Evolutionary conservation across 495 filamentous ascomycete genomes (phyloP).

Genomic region (Chaetomidium leptoderma): DNA sequence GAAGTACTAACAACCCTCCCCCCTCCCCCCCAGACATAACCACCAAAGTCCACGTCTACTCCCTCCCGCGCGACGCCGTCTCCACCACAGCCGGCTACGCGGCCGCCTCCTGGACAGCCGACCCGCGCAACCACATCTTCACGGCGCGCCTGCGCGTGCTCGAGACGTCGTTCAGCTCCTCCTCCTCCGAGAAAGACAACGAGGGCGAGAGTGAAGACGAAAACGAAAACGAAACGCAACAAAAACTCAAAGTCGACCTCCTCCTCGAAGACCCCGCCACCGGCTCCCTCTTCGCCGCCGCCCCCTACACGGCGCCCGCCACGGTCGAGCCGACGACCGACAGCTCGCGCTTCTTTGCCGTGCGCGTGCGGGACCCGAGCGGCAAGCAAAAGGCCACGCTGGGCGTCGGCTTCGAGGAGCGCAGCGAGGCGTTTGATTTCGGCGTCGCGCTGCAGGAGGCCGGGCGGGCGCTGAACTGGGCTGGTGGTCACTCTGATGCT

Average conservation of each 20-base stretch:
- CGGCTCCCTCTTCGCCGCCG: conserved; percentile 74
- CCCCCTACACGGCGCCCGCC: conserved; percentile 57
- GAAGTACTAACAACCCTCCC: not conserved
- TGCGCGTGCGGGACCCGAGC: conserved; percentile 68
- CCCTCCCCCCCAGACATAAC: conserved; percentile 51
- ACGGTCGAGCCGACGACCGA: conserved; percentile 70
- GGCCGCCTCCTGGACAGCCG: conserved; percentile 71
- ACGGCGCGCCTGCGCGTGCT: conserved; percentile 74
- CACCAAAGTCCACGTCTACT: conserved; percentile 69
- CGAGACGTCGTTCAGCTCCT: conserved; percentile 61
- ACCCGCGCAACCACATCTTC: conserved; percentile 68
- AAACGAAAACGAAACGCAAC: conserved; percentile 33
- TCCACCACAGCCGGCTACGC: conserved; percentile 65
- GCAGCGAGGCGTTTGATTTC: conserved; percentile 78
- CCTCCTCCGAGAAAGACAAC: conserved; percentile 11
- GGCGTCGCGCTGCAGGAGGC: conserved; percentile 73
- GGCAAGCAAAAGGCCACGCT: conserved; percentile 65
- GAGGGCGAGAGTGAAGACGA: no score
- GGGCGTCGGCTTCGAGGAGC: conserved; percentile 82
- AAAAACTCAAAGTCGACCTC: conserved; percentile 59
- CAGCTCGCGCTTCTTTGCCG: conserved; percentile 71
- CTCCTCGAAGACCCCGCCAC: conserved; percentile 66
- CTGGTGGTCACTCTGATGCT: no score
- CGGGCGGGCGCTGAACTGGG: conserved; percentile 51
- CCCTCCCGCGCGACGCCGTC: conserved; percentile 60